Base-by-base conservation (phyloP, 2,329 filamentous ascomycete genomes). In the Claviceps sp. region DNA sequence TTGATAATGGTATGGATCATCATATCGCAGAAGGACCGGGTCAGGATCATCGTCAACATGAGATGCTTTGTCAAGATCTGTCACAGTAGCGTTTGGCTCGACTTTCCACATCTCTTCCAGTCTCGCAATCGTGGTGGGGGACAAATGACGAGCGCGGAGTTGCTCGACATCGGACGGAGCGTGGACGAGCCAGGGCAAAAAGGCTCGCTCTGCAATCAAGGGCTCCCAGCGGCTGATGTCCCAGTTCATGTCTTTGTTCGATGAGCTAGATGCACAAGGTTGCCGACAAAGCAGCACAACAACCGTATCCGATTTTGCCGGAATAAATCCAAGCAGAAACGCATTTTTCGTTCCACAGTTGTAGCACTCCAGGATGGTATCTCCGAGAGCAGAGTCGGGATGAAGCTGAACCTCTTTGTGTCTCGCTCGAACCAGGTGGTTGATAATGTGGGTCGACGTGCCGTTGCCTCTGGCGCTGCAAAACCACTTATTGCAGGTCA, bases 291-390 rank as follows among this genome's bases (percentile, higher is more conserved):
- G 79, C 45, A 98, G 81, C 24, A 98, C 93, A 7, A 98, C 94
- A 30, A 98, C 93, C 0, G 93, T 96, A 63, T 98, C 94, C 11
- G 93, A 97, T 67, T 98, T 98, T 52, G 93, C 93, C 9, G 93
- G 94, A 60, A 98, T 98, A 67, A 98, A 98, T 6, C 93, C 93
- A 30, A 98, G 83, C 38, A 97, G 76, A 61, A 98, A 98, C 48
- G 96, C 91, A 66, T 98, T 98, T 72, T 96, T 97, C n/a, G 89
- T 96, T 47, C 91, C 93, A 68, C 93, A 98, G 71, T 96, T 97
- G 74, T 98, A 98, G 72, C 93, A 98, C 73, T 98, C 93, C 56
- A 98, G 79, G 40, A 94, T 88, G 1, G 93, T 98, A 65, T 98
- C 94, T 57, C 93, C 93, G 11, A 98, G 82, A 7, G 89, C 84